Base-by-base conservation (phyloP, 345 rosid genomes). In the Camelina hispida region DNA sequence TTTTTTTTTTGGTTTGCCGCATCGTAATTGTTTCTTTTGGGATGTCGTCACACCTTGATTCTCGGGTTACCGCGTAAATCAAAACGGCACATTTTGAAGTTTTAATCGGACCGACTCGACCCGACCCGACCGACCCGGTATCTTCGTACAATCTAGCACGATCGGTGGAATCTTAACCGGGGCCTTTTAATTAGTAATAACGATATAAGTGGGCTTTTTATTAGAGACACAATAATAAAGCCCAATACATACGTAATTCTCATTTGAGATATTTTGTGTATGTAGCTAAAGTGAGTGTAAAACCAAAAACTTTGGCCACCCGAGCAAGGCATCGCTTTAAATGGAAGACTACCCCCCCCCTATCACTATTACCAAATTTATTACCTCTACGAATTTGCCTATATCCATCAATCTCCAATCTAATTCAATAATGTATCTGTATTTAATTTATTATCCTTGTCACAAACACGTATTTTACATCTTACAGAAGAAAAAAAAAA, bases 51-150 rank as follows among this genome's bases (percentile, higher is more conserved):
- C 61, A 9, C 88, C 93, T 75, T 51, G 3, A 77, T 15, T 81
- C 74, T 43, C 87, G 94, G 88, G 69, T 85, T 84, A 81, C 91
- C 91, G 87, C 87, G 81, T 77, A 89, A 76, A 69, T 40, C 60
- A 25, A 7, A 74, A 46, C 34, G 13, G 15, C 20, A 38, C 7
- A 5, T 1, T 74, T 73, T 43, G 2, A 69, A 46, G 30, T 48
- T 2, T 2, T 40, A 2, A 28, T n/a, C 14, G 37, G 69, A 52
- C 47, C 62, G 40, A 58, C 15, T 58, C 3, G 51, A 75, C 22
- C 22, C 22, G 22, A 37, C 42, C 79, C 74, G 74, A 69, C 79
- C 74, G 74, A 69, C 79, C 52, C 79, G 74, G 20, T 76, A 4
- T 43, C 57, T 2, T 55, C 65, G 4, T 2, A 25, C 28, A 16